Evolutionary conservation across 148 eudicot species (phyloP), one percentile per base, ranked within the genome.

Genomic region (Chenopodium suecicum): DNA sequence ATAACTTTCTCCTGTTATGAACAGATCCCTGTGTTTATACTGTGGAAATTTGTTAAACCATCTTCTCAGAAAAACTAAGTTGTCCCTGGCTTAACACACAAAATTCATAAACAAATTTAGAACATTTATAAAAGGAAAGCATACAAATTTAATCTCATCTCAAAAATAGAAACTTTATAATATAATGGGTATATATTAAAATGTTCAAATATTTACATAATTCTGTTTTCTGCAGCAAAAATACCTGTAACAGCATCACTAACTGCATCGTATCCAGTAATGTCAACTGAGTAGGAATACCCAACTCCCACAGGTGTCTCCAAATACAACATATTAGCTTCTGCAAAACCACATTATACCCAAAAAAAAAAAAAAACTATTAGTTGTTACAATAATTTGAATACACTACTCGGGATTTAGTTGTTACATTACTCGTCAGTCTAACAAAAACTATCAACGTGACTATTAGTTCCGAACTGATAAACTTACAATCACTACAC

Each of bases 261-360:
- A 14, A 96, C 92, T 17, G 90, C 73, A 78, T 80, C 89, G 87
- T 92, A 91, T 58, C 94, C 82, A 44, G 94, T 87, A 46, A 90
- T 78, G 83, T 91, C 88, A 85, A 83, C 86, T 41, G 97, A 84
- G 88, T 92, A 96, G 77, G 99, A 96, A 83, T 88, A 96, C 3
- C 99, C 99, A 81, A 96, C 99, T 85, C 99, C 99, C 77, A 91
- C 88, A 29, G 99, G 99, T 77, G 99, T 87, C 86, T 96, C 99
- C 75, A 96, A 81, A 77, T 92, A 96, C 75, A 96, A 82, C 89
- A 96, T 90, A 88, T 96, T 96, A 83, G 99, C 98, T 87, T 94
- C 99, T 96, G 94, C 80, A 88, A 34, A 82, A 27, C 74, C 84
- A 75, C 60, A 77, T 70, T 79, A 37, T 44, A 65, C 73, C 46